Evolutionary conservation across 345 rosid species (phyloP).

Genomic region (Arabis hirsuta): DNA sequence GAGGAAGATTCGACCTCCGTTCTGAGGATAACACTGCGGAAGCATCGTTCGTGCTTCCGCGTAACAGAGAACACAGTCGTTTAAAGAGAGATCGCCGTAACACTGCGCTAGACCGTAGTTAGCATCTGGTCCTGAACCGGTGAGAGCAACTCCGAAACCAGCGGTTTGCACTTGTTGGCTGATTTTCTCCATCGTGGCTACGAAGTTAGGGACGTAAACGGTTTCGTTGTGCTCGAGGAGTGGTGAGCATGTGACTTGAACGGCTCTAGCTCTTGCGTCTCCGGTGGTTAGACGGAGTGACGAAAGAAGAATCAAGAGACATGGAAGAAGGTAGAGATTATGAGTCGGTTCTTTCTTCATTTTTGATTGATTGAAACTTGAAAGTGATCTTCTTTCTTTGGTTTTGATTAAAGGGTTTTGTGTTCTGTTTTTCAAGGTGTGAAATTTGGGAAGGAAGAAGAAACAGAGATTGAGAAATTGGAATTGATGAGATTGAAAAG

Average conservation of each 20-base stretch:
- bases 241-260: slow-evolving; percentile 51
- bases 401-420: background rate
- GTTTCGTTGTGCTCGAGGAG: slow-evolving; percentile 66
- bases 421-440: slow-evolving; percentile 1
- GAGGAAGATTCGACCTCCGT: slow-evolving; percentile 77
- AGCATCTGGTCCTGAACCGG: slow-evolving; percentile 73
- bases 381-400: background rate
- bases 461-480: slow-evolving; percentile 1
- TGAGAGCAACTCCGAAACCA: slow-evolving; percentile 65
- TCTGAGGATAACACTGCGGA: slow-evolving; percentile 85
- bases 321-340: slow-evolving; percentile 29
- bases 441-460: background rate
- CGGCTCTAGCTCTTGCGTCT: slow-evolving; percentile 62
- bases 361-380: background rate
- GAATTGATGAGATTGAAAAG: background rate
- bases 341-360: slow-evolving; percentile 37
- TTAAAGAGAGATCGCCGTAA: slow-evolving; percentile 77
- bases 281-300: slow-evolving; percentile 41
- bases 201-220: slow-evolving; percentile 71
- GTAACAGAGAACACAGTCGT: slow-evolving; percentile 87
- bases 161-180: slow-evolving; percentile 60
- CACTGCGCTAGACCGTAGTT: slow-evolving; percentile 90
- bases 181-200: slow-evolving; percentile 80
- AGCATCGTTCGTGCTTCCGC: slow-evolving; percentile 88
- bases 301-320: slow-evolving; percentile 33